Percentiles rank a stretch among this genome's conserved stretches.
Evolutionary conservation across 805 yeast species (phyloP).

Genomic region (Saccharomycopsis lassenensis): DNA sequence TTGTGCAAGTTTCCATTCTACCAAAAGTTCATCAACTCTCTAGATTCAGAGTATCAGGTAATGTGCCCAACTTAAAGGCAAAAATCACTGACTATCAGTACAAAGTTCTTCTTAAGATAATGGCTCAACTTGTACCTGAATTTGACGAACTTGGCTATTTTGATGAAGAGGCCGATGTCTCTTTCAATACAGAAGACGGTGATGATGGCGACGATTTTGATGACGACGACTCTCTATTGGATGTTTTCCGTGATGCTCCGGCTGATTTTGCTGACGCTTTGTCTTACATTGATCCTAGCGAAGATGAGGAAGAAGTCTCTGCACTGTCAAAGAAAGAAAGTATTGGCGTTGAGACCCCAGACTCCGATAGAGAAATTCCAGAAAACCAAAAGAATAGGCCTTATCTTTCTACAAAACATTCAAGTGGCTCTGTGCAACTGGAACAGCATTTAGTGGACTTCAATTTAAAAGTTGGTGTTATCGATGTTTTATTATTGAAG

Average conservation of each 20-base stretch:
- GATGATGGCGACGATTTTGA: slow-evolving; percentile 2
- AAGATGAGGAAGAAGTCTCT: slow-evolving; percentile 1
- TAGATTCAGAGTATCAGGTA: slow-evolving; percentile 60
- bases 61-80: slow-evolving; percentile 60
- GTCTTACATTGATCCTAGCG: slow-evolving; percentile 10
- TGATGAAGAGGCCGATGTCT: slow-evolving; percentile 25
- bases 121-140: slow-evolving; percentile 61
- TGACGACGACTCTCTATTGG: slow-evolving; percentile 10
- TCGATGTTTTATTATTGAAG: slow-evolving; percentile 51
- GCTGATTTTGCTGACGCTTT: slow-evolving; percentile 18
- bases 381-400: no score
- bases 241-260: slow-evolving; percentile 10
- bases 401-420: no score
- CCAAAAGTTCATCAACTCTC: slow-evolving; percentile 73
- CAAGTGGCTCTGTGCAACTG: slow-evolving; percentile 3
- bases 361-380: no score
- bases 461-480: slow-evolving; percentile 53
- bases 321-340: not conserved
- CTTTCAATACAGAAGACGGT: slow-evolving; percentile 13
- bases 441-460: slow-evolving; percentile 35
- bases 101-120: slow-evolving; percentile 69
- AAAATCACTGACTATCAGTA: slow-evolving; percentile 84
- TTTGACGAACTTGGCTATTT: slow-evolving; percentile 20
- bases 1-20: slow-evolving; percentile 73
- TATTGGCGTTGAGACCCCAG: not conserved